Base-by-base conservation (phyloP, 139 green algal species). In the Coelastrella sp. region DNA sequence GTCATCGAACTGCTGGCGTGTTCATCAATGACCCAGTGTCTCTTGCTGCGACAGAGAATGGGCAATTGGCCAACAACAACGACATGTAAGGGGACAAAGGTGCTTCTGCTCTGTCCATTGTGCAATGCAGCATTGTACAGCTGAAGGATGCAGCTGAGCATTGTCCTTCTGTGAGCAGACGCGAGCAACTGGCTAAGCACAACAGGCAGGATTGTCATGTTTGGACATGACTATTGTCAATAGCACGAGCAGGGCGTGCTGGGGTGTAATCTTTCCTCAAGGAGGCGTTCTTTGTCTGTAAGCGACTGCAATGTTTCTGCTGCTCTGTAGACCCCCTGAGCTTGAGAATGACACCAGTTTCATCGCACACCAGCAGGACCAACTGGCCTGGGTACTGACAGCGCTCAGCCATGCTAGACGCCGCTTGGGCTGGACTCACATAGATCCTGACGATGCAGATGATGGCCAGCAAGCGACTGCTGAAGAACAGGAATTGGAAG, bases 61-160 rank as follows among this genome's bases (percentile, higher is more conserved):
- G 68, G 1, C 5, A n/a, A 25, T 32, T 57, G 38, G 23, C 34
- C 19, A 37, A 21, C 37, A 77, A 77, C 15, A 77, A 25, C 35
- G 68, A 45, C 37, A 57, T 77, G 68, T 77, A 32, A 60, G 68
- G n/a, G n/a, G n/a, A n/a, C n/a, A n/a, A n/a, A n/a, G n/a, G n/a
- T n/a, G n/a, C n/a, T n/a, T n/a, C n/a, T n/a, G n/a, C n/a, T n/a
- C n/a, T n/a, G n/a, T n/a, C n/a, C n/a, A n/a, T n/a, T n/a, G n/a
- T n/a, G n/a, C n/a, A n/a, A n/a, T n/a, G n/a, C n/a, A n/a, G n/a
- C n/a, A n/a, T n/a, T n/a, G n/a, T n/a, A n/a, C n/a, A n/a, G n/a
- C n/a, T n/a, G n/a, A n/a, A n/a, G n/a, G n/a, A n/a, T n/a, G n/a
- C n/a, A n/a, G n/a, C n/a, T n/a, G n/a, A n/a, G n/a, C n/a, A n/a